Base-by-base conservation (phyloP, 2,329 filamentous ascomycete genomes). In the Trichoderma afroharzianum region DNA sequence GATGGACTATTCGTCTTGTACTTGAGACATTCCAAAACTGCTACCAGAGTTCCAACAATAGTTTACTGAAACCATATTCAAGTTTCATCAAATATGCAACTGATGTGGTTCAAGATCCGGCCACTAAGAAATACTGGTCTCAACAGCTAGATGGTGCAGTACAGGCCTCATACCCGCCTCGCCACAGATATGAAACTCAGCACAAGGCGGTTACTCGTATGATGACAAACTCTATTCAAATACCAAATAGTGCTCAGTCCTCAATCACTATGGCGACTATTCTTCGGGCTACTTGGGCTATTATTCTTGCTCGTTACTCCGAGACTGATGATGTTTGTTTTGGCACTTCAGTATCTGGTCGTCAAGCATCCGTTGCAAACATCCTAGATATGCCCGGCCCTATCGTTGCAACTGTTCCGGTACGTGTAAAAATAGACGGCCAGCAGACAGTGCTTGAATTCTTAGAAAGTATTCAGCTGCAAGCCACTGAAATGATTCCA, bases 271-370 rank as follows among this genome's bases (percentile, higher is more conserved):
- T 57, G 3, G 72, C 76, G 3, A 72, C 74, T 3, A 14, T 77
- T 3, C 63, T 79, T 2, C 75, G 76, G 6, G 76, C 77, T 0
- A 77, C 78, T 2, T 80, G 78, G 78, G 78, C 76, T 1, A n/a
- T 70, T 11, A 36, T 72, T 14, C 55, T 72, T 33, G 71, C 67
- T 15, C 67, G 68, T 11, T 64, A 72, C 24, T 47, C 32, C 3
- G 55, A 71, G 7, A 63, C 43, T 50, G 32, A 71, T 26, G 71
- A 72, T 26, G 26, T 71, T 3, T 64, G 57, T 7, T 72, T 72
- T 53, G 71, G 57, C 3, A 67, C 68, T n/a, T 72, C 71, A 24
- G 64, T 75, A 11, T 74, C 74, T 7, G 73, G 74, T 57, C 69
- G 74, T 33, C 63, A 75, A 36, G 72, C 74, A 32, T 24, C 71